Percentiles rank a stretch among this genome's conserved stretches.
These are phyloP conservation scores for Quercus phellos DNA, from an alignment of 331 rosid genomes.

Conservation along the genomic window DNA sequence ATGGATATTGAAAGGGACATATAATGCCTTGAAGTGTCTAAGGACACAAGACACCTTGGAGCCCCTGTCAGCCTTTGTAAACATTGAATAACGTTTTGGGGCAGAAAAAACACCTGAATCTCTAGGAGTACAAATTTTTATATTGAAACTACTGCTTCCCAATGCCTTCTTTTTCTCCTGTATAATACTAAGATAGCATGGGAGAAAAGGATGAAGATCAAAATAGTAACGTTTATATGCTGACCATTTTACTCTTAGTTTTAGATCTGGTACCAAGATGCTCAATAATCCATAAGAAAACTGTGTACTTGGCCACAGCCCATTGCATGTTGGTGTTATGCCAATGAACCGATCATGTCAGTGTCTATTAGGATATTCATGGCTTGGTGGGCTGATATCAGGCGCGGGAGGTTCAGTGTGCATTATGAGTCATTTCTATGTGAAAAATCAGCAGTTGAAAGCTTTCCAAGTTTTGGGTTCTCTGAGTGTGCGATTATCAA, in stretches of 20 bases:
- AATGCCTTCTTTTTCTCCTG: neutral
- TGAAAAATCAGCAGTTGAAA: too few relatives aligned
- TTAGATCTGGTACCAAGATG: neutral
- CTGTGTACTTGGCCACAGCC: too few relatives aligned
- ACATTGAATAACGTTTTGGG: neutral
- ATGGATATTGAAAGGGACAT: neutral
- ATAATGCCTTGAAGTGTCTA: too few relatives aligned
- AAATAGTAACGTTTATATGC: neutral
- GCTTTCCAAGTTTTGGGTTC: too few relatives aligned
- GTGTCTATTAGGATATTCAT: too few relatives aligned
- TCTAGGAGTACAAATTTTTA: too few relatives aligned
- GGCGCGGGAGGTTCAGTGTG: too few relatives aligned
- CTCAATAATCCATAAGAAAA: neutral
- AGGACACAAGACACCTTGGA: neutral
- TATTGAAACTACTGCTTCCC: neutral
- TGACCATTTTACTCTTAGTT: neutral
- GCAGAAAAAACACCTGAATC: neutral
- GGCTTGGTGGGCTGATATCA: too few relatives aligned
- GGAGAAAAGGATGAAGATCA: neutral
- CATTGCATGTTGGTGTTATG: too few relatives aligned
- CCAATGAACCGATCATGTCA: too few relatives aligned
- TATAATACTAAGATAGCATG: neutral
- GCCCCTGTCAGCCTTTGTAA: neutral
- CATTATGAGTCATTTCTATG: too few relatives aligned
- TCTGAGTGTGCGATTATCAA: too few relatives aligned